A percentile compares a stretch with the other conserved stretches of the same genome.
phyloP scores from a whole-genome alignment of 2,329 filamentous ascomycete genomes.

The Phaeoacremonium minimum region DNA sequence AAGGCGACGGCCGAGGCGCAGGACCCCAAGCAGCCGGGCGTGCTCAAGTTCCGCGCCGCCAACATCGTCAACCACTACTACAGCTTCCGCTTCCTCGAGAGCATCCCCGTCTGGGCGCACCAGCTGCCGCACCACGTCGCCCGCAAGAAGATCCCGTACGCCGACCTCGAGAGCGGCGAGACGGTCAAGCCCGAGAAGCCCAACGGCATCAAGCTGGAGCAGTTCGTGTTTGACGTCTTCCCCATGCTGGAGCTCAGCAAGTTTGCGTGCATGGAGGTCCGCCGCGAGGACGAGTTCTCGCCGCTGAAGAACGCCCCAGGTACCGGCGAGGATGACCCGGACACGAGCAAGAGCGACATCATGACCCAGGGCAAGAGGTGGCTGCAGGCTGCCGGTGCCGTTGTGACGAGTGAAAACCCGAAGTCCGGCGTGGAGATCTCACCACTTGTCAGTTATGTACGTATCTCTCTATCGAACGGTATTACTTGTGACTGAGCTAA shows the following conservation, averaged over 20 bases:
- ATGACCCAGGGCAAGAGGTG: conserved; percentile 86
- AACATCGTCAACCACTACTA: conserved; percentile 99
- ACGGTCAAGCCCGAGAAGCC: conserved; percentile 87
- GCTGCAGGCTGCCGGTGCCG: conserved; percentile 73
- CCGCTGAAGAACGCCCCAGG: conserved; percentile 88
- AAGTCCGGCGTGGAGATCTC: conserved; percentile 81
- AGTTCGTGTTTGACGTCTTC: conserved; percentile 99
- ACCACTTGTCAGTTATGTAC: conserved; percentile 91
- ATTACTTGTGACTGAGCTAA: conserved; percentile 8
- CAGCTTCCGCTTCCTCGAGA: conserved; percentile 87
- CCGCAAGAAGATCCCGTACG: conserved; percentile 93
- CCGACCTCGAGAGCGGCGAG: conserved; percentile 72
- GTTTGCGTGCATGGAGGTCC: conserved; percentile 95
- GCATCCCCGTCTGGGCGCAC: conserved; percentile 80
- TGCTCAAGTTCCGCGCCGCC: conserved; percentile 93
- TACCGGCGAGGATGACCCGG: conserved; percentile 86
- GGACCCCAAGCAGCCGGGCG: conserved; percentile 72
- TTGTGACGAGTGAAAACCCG: conserved; percentile 60
- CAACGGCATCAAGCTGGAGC: conserved; percentile 98
- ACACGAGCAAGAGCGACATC: conserved; percentile 88
- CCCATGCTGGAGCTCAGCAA: conserved; percentile 79
- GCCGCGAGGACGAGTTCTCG: conserved; percentile 95
- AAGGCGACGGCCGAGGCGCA: conserved; percentile 80
- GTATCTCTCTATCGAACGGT: conserved; percentile 29
- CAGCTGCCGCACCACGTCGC: conserved; percentile 93